These are phyloP conservation scores for Sphaceloma murrayae DNA, from an alignment of 2,329 filamentous ascomycete genomes.

Conservation along the genomic window DNA sequence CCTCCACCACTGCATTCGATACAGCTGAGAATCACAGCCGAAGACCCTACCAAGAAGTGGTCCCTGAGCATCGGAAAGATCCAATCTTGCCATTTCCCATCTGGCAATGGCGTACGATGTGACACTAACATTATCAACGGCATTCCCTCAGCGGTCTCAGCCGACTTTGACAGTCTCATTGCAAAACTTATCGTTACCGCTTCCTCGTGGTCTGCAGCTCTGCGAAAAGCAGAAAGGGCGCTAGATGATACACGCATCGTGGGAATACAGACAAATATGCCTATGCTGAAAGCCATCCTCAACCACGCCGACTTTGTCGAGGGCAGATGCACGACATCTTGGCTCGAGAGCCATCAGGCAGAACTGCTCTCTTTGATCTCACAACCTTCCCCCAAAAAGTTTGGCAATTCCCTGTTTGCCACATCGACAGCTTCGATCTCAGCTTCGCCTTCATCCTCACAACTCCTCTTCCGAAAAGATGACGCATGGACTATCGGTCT, in stretches of 20 bases:
- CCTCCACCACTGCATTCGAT: constrained; percentile 41
- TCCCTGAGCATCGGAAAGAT: constrained; percentile 53
- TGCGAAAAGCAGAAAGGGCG: constrained; percentile 47
- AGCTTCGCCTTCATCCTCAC: constrained; percentile 3
- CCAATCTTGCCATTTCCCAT: constrained; percentile 44
- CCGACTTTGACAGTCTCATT: constrained; percentile 51
- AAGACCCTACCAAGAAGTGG: constrained; percentile 45
- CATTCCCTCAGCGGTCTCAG: constrained; percentile 35
- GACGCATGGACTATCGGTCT: constrained; percentile 50
- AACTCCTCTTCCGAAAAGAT: constrained; percentile 45
- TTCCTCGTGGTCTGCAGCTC: constrained; percentile 41
- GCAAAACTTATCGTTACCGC: constrained; percentile 52
- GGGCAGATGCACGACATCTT: constrained; percentile 45
- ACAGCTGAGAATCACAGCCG: constrained; percentile 49
- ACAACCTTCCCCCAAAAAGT: not conserved
- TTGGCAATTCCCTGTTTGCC: constrained; percentile 8
- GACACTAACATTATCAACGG: constrained; percentile 46
- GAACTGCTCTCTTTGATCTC: constrained; percentile 27
- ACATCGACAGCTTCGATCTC: not conserved
- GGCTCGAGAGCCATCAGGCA: constrained; percentile 45
- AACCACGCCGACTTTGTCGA: constrained; percentile 41
- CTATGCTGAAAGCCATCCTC: constrained; percentile 46
- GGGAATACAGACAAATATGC: constrained; percentile 51
- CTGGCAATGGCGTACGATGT: constrained; percentile 48
- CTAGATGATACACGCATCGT: constrained; percentile 46